phyloP scores from a whole-genome alignment of 352 stramenopile genomes.

The Phytophthora litchii region DNA sequence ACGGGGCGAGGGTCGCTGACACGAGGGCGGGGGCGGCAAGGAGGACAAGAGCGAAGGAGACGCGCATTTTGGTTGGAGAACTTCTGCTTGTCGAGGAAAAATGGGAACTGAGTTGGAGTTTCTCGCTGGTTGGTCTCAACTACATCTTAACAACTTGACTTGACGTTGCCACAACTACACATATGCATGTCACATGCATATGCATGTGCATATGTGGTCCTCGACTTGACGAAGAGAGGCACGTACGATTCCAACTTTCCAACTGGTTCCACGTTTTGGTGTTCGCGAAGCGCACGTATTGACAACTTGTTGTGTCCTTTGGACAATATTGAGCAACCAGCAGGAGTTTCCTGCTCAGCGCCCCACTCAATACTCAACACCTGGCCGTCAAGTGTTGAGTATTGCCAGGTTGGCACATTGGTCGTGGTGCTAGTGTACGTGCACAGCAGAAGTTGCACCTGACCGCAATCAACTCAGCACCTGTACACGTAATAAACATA shows the following conservation, averaged over 20 bases:
- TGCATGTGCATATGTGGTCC: conserved; percentile 3
- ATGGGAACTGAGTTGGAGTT: conserved; percentile 13
- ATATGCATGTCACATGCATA: conserved; percentile 6
- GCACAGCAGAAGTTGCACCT: no score
- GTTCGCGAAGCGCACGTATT: not conserved
- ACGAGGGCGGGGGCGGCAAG: conserved; percentile 31
- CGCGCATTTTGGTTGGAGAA: conserved; percentile 23
- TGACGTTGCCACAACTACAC: not conserved
- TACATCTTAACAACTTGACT: conserved; percentile 11
- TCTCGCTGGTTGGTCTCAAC: not conserved
- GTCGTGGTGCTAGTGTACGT: no score
- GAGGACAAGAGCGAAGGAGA: conserved; percentile 22
- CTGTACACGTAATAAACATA: no score
- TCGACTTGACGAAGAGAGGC: conserved; percentile 19
- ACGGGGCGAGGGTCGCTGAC: conserved; percentile 34
- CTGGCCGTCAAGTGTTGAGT: no score
- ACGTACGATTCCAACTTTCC: conserved; percentile 13
- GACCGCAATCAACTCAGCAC: no score
- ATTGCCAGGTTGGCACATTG: no score
- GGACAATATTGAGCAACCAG: no score
- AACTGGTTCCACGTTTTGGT: conserved; percentile 7
- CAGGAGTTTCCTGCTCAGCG: no score
- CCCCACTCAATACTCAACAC: no score
- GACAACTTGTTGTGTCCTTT: no score
- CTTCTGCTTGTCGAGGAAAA: conserved; percentile 16